Evolutionary conservation across 441 rosid species (phyloP), one percentile per base, ranked within the genome.

Genomic region (Croton laevigatus): DNA sequence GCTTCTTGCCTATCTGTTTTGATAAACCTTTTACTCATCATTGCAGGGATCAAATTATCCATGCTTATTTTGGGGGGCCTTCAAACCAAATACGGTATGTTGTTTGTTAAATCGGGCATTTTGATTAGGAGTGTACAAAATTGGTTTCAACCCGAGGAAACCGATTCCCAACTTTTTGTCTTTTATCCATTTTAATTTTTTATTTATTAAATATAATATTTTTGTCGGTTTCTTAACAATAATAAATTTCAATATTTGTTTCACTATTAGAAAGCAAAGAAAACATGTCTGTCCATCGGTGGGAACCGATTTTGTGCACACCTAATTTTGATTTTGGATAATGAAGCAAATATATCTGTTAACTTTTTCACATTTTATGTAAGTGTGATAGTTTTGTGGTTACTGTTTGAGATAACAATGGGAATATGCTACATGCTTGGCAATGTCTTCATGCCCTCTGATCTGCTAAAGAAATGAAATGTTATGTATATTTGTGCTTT

Each of bases 11-110:
- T 54, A 2, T 58, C 27, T 45, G 2, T 52, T 49, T 70, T 27
- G 11, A 20, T 62, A 16, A 63, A 53, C 23, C 59, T 10, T 60
- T 8, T 52, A 27, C 65, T 78, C 46, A 46, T 80, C 52, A 46
- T 78, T 45, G 5, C 86, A 93, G 97, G 97, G 96, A 66, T 95
- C 99, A 60, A 87, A 95, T 76, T 77, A 76, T 76, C 99, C 99
- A 48, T 93, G 87, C 6, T 78, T 91, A 40, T 95, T 89, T 79
- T 81, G 91, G 79, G 99, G 99, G n/a, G 97, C 97, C 66, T 93
- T 95, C 71, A 63, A 89, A 40, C 88, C 82, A 59, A 82, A 82
- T 57, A 82, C 85, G 82, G 97, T 93, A 87, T 64, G 78, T 73
- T 42, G 60, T 40, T 6, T 52, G 37, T 42, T 17, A n/a, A 34